Evolutionary conservation across 2,329 filamentous ascomycete species (phyloP).

Genomic region (Chrysoporthe deuterocubensis): DNA sequence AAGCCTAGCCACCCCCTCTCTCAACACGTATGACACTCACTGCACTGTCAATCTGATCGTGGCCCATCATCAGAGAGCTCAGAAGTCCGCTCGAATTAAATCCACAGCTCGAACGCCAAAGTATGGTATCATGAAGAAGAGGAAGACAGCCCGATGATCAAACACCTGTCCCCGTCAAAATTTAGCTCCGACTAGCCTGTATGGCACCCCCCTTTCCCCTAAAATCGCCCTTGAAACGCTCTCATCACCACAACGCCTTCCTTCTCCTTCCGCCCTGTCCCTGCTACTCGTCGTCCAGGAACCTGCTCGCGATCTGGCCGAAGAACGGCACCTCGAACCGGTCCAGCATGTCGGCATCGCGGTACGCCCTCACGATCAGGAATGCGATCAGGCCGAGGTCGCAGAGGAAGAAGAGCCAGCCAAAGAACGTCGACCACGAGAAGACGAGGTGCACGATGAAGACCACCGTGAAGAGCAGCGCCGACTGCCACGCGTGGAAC

Average conservation of each 20-base stretch:
- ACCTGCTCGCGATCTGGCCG: conserved; percentile 81
- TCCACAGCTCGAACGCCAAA: background rate
- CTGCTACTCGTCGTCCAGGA: conserved; percentile 80
- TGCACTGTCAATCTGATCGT: background rate
- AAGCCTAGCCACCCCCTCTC: no score
- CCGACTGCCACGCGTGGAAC: conserved; percentile 96
- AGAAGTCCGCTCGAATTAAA: background rate
- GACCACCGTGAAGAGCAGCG: conserved; percentile 75
- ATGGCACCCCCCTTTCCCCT: no score
- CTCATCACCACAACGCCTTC: background rate
- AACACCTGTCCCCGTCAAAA: background rate
- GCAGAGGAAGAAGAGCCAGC: conserved; percentile 78
- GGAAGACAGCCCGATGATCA: background rate
- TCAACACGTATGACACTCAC: no score
- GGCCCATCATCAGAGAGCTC: background rate
- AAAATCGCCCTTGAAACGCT: background rate
- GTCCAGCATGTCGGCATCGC: conserved; percentile 73
- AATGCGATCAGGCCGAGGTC: conserved; percentile 79
- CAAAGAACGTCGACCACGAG: conserved; percentile 81
- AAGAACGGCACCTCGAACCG: conserved; percentile 88
- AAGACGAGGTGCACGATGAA: conserved; percentile 84
- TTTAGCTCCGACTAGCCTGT: no score
- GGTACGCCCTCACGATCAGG: conserved; percentile 78
- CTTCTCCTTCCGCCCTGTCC: background rate
- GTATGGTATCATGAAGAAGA: conserved; percentile 22